These are phyloP conservation scores for Chaetomium fimeti DNA, from an alignment of 495 filamentous ascomycete genomes.

Conservation along the genomic window DNA sequence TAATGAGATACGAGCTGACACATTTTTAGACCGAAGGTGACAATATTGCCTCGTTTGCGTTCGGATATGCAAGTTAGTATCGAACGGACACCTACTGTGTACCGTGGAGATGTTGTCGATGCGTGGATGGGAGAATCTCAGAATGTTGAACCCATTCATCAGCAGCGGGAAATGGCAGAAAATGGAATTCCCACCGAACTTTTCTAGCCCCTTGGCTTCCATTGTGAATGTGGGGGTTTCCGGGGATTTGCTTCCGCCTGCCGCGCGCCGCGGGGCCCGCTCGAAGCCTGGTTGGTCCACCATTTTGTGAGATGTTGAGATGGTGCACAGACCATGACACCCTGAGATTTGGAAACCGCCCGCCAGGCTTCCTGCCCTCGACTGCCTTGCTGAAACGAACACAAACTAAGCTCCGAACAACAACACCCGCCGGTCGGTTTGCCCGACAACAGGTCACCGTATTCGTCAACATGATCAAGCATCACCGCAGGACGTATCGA, in stretches of 20 bases:
- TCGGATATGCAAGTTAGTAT: not conserved
- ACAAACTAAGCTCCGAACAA: not conserved
- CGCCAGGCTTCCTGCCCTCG: too few species aligned
- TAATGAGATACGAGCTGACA: not conserved
- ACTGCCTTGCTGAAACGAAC: too few species aligned
- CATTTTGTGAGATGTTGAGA: not conserved
- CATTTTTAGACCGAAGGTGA: not conserved
- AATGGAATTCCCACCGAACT: constrained; percentile 3
- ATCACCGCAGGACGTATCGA: not conserved
- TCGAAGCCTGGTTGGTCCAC: not conserved
- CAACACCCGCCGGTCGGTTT: not conserved
- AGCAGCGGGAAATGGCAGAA: not conserved
- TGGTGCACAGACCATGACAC: too few species aligned
- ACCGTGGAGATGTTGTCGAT: too few species aligned
- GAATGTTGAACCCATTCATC: too few species aligned
- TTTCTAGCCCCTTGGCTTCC: not conserved
- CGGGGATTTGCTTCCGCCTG: not conserved
- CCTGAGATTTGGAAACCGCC: too few species aligned
- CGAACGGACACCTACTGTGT: not conserved
- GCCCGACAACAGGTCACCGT: not conserved
- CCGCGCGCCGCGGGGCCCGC: not conserved
- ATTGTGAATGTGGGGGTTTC: too few species aligned
- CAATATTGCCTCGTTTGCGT: not conserved
- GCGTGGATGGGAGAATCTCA: too few species aligned
- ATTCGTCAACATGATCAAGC: not conserved